These are phyloP conservation scores for Eragrostis nindensis DNA, from an alignment of 176 grass and related monocot genomes.

Conservation along the genomic window DNA sequence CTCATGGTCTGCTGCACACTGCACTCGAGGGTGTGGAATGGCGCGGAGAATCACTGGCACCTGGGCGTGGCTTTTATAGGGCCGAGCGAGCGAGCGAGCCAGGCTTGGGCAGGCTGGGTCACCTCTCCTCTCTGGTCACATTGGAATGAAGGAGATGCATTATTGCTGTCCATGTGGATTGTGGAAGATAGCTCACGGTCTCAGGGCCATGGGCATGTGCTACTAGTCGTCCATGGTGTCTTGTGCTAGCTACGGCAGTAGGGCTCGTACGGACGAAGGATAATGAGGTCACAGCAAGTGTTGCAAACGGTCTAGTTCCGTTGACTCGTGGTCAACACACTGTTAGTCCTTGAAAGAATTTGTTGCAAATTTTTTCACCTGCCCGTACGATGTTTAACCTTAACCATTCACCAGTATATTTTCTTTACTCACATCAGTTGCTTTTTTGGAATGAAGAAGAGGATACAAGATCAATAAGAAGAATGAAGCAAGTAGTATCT, in stretches of 20 bases:
- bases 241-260: no score
- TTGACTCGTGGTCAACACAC: constrained; percentile 15
- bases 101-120: background rate
- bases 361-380: no score
- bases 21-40: background rate
- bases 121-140: background rate
- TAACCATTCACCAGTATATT: no score
- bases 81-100: background rate
- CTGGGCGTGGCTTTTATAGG: background rate
- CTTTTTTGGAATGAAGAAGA: no score
- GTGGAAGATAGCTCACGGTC: background rate
- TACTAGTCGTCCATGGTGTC: no score
- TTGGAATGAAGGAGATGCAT: background rate
- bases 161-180: background rate
- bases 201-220: background rate
- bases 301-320: background rate
- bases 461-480: no score
- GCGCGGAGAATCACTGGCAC: background rate
- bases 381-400: no score
- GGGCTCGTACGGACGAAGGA: no score
- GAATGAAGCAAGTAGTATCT: no score
- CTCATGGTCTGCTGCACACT: background rate
- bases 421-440: no score
- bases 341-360: background rate
- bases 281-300: background rate